A percentile compares a stretch with the other conserved stretches of the same genome.
Conservation (phyloP, 2,329 filamentous ascomycete genomes). For the Talaromyces sp. region DNA sequence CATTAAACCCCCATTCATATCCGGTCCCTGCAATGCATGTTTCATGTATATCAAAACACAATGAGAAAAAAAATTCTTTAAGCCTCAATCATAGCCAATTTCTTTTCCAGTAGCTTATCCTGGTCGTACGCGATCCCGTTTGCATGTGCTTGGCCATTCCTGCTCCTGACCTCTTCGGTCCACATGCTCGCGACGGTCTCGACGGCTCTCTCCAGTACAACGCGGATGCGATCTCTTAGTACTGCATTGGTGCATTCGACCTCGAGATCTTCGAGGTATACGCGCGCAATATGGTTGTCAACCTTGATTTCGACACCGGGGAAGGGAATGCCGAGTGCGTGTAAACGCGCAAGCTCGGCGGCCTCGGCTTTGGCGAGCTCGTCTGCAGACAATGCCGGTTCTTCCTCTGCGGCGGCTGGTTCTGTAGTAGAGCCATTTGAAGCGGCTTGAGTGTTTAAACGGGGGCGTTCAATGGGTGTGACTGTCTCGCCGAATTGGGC, state of each 20-base stretch:
- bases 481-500: constrained; percentile 91
- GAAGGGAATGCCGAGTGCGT: constrained; percentile 80
- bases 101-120: constrained; percentile 5
- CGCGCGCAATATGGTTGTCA: constrained; percentile 77
- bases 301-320: constrained; percentile 82
- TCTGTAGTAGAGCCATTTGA: constrained; percentile 9
- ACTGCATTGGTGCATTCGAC: constrained; percentile 78
- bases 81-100: constrained; percentile 10
- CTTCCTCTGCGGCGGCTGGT: constrained; percentile 29
- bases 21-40: background rate
- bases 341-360: constrained; percentile 69
- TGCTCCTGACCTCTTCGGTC: constrained; percentile 21
- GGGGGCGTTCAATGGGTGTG: constrained; percentile 65
- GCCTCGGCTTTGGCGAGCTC: constrained; percentile 52
- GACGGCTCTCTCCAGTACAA: constrained; percentile 82
- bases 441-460: constrained; percentile 24
- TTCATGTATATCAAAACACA: background rate
- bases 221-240: constrained; percentile 76
- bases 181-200: constrained; percentile 76
- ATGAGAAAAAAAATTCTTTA: background rate
- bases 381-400: constrained; percentile 44
- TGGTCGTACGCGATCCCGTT: constrained; percentile 1
- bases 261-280: constrained; percentile 89
- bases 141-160: background rate
- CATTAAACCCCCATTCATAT: background rate